Evolutionary conservation across 768 basidiomycete species (phyloP).

Genomic region (Hydnomerulius pinastri): DNA sequence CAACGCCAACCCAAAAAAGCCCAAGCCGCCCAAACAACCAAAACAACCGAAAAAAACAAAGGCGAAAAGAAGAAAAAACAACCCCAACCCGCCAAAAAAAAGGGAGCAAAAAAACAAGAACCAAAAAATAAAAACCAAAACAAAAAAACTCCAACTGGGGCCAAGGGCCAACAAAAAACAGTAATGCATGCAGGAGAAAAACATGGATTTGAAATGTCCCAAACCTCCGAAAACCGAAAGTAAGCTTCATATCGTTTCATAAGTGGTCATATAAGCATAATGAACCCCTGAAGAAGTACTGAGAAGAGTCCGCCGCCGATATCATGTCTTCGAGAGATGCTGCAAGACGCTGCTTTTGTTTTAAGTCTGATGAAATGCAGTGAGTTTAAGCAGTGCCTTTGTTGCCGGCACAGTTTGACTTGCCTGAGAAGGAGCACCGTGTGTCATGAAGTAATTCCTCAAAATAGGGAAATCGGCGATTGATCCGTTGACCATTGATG

Average conservation of each 20-base stretch:
- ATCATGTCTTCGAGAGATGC: neutral
- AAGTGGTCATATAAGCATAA: constrained; percentile 25
- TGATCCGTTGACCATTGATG: constrained; percentile 66
- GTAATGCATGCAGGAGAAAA: constrained; percentile 23
- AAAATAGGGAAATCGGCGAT: constrained; percentile 85
- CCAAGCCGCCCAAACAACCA: constrained; percentile 26
- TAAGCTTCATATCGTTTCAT: constrained; percentile 23
- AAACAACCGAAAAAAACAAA: constrained; percentile 32
- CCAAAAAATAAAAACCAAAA: constrained; percentile 27
- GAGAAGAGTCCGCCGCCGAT: neutral
- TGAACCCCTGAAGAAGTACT: constrained; percentile 19
- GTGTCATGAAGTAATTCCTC: constrained; percentile 76
- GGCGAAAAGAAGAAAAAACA: constrained; percentile 27
- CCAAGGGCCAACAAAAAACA: constrained; percentile 16
- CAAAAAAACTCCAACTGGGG: constrained; percentile 11
- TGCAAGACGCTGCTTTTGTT: constrained; percentile 15
- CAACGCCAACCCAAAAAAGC: constrained; percentile 71
- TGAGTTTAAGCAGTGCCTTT: constrained; percentile 17
- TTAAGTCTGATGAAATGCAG: constrained; percentile 27
- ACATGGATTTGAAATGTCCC: constrained; percentile 23
- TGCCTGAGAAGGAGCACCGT: constrained; percentile 49
- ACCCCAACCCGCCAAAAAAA: constrained; percentile 14
- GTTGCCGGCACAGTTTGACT: constrained; percentile 30
- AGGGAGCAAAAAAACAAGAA: constrained; percentile 24
- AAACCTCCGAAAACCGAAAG: neutral